These are phyloP conservation scores for Lonicera japonica DNA, from an alignment of 129 eudicot genomes.

Conservation along the genomic window DNA sequence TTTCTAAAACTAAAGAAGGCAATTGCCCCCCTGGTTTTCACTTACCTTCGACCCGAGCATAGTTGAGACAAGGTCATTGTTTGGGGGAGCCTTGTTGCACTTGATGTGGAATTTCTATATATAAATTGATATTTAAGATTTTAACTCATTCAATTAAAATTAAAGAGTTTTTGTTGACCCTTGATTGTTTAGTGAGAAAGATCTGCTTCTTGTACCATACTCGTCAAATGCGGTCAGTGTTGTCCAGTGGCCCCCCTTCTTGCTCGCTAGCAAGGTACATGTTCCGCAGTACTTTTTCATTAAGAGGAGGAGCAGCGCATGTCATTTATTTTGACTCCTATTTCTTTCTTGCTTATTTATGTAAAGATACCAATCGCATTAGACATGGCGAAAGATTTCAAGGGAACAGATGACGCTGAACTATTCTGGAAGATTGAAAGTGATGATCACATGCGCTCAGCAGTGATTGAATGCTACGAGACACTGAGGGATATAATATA, in stretches of 20 bases:
- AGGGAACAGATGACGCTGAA: slow-evolving; percentile 72
- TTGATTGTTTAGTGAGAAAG: slow-evolving; percentile 59
- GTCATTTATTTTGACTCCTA: background rate
- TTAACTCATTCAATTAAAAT: background rate
- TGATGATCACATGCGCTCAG: slow-evolving; percentile 85
- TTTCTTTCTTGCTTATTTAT: slow-evolving; percentile 19
- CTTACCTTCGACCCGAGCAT: no score
- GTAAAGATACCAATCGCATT: slow-evolving; percentile 91
- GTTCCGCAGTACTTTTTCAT: slow-evolving; percentile 2
- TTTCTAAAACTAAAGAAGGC: no score
- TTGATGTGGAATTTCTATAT: background rate
- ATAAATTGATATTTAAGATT: background rate
- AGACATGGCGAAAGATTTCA: slow-evolving; percentile 98
- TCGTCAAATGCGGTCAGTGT: slow-evolving; percentile 61
- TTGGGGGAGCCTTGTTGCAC: no score
- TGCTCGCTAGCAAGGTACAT: slow-evolving; percentile 96
- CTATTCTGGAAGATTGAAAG: slow-evolving; percentile 70
- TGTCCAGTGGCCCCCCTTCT: slow-evolving; percentile 99
- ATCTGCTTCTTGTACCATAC: slow-evolving; percentile 95
- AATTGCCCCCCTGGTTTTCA: no score
- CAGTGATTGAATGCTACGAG: slow-evolving; percentile 89
- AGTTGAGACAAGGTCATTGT: no score
- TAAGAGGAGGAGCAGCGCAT: background rate
- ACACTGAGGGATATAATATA: slow-evolving; percentile 52
- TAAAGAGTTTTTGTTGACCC: background rate